Conservation (phyloP, 2,329 filamentous ascomycete genomes). For the Colletotrichum lini region DNA sequence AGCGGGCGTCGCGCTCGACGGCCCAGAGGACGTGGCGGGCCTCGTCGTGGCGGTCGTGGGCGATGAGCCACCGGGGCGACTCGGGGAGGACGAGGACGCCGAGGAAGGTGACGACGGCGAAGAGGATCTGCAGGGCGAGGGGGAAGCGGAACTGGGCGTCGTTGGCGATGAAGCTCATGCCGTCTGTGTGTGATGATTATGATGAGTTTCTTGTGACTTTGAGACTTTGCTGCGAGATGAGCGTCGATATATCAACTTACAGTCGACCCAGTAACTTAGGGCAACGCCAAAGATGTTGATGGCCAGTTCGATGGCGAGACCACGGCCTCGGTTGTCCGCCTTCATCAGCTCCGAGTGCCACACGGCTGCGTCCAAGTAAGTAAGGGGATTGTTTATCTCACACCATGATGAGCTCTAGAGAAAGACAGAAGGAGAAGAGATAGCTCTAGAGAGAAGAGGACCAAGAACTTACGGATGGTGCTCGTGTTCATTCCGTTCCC, state of each 20-base stretch:
- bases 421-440: no score
- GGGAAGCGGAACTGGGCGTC: constrained; percentile 61
- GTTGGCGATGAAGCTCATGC: constrained; percentile 53
- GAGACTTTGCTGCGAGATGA: no score
- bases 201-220: no score
- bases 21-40: constrained; percentile 54
- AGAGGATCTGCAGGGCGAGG: constrained; percentile 60
- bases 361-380: constrained; percentile 45
- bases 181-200: constrained; percentile 42
- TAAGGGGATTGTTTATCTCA: neutral
- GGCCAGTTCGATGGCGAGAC: constrained; percentile 50
- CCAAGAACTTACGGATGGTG: constrained; percentile 54
- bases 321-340: constrained; percentile 55
- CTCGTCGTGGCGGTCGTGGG: constrained; percentile 64
- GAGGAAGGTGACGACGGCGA: constrained; percentile 54
- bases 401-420: neutral
- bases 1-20: constrained; percentile 48
- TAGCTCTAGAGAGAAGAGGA: neutral
- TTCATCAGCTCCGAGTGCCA: constrained; percentile 61
- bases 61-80: constrained; percentile 61
- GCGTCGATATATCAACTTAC: no score
- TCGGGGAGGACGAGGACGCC: constrained; percentile 57
- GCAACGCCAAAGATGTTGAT: constrained; percentile 47
- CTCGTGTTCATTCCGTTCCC: constrained; percentile 64
- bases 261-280: no score